phyloP scores from a whole-genome alignment of 345 rosid species.

The Hypericum androsaemum region DNA sequence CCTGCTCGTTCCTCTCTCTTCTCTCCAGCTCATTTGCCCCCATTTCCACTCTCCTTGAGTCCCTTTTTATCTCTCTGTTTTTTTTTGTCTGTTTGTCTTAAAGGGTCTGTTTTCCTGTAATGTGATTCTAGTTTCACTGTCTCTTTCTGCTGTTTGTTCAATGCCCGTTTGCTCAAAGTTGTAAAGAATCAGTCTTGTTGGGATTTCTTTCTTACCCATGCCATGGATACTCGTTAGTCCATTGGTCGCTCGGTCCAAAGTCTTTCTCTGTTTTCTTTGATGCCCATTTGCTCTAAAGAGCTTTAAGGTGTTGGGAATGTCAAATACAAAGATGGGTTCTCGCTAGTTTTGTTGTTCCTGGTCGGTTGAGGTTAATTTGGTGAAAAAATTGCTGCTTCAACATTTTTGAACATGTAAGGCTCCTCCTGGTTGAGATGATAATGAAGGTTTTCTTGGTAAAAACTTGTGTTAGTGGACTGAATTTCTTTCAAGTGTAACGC shows the following conservation, averaged over 20 bases:
- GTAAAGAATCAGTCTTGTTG: conserved; percentile 8
- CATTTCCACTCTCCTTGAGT: not conserved
- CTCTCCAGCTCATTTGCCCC: too few relatives aligned
- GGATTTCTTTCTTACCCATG: conserved; percentile 11
- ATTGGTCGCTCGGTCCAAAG: conserved; percentile 8
- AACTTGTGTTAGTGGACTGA: conserved; percentile 20
- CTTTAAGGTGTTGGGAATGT: conserved; percentile 14
- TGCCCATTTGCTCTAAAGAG: conserved; percentile 29
- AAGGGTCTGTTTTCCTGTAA: conserved; percentile 13
- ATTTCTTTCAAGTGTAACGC: conserved; percentile 20
- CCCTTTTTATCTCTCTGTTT: conserved; percentile 1
- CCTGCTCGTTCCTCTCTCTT: too few relatives aligned
- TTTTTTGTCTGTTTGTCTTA: conserved; percentile 3
- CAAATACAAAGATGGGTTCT: conserved; percentile 26
- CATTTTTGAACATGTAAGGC: conserved; percentile 18
- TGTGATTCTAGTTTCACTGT: conserved; percentile 27
- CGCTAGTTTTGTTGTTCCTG: conserved; percentile 29
- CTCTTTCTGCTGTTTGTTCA: conserved; percentile 13
- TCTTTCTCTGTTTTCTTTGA: conserved; percentile 3
- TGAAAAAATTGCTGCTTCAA: not conserved
- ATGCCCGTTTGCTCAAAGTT: conserved; percentile 24
- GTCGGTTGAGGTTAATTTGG: not conserved
- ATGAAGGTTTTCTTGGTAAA: conserved; percentile 14
- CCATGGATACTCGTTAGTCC: conserved; percentile 35
- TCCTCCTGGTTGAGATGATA: conserved; percentile 24